These are phyloP conservation scores for Ceratocystis albifundus DNA, from an alignment of 2,329 filamentous ascomycete species.

Conservation along the genomic window DNA sequence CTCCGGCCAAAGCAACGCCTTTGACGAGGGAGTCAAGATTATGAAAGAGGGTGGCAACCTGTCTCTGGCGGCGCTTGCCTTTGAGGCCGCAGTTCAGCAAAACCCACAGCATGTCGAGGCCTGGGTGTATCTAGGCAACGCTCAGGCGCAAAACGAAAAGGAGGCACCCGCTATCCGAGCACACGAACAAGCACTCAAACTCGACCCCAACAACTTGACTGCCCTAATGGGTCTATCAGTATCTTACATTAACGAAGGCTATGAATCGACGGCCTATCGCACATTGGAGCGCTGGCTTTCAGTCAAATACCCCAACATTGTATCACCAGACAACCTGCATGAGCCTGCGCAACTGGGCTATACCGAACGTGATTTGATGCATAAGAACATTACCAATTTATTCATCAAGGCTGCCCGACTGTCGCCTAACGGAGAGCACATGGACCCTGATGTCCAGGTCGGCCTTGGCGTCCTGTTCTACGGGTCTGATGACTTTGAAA, in stretches of 20 bases:
- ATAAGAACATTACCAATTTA: slow-evolving; percentile 77
- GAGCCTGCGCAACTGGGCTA: slow-evolving; percentile 78
- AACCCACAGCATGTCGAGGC: slow-evolving; percentile 78
- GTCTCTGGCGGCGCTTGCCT: slow-evolving; percentile 82
- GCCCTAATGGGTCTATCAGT: slow-evolving; percentile 93
- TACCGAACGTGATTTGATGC: slow-evolving; percentile 79
- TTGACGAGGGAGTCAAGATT: slow-evolving; percentile 84
- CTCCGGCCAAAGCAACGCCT: slow-evolving; percentile 67
- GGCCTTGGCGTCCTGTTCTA: slow-evolving; percentile 95
- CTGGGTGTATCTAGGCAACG: slow-evolving; percentile 83
- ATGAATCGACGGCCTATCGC: slow-evolving; percentile 91
- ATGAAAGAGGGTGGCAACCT: slow-evolving; percentile 90
- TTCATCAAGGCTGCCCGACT: slow-evolving; percentile 91
- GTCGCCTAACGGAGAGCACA: slow-evolving; percentile 81
- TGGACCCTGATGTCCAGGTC: slow-evolving; percentile 98
- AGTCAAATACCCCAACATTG: slow-evolving; percentile 81
- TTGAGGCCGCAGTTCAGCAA: slow-evolving; percentile 90
- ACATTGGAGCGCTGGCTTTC: slow-evolving; percentile 94
- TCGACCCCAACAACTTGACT: slow-evolving; percentile 75
- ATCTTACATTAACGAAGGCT: slow-evolving; percentile 97
- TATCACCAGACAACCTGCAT: slow-evolving; percentile 59
- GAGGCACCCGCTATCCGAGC: slow-evolving; percentile 91
- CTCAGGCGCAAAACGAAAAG: slow-evolving; percentile 97
- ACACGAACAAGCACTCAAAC: slow-evolving; percentile 76
- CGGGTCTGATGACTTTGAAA: slow-evolving; percentile 93